Base-by-base conservation (phyloP, 768 basidiomycete species). In the Gelatoporia subvermispora region DNA sequence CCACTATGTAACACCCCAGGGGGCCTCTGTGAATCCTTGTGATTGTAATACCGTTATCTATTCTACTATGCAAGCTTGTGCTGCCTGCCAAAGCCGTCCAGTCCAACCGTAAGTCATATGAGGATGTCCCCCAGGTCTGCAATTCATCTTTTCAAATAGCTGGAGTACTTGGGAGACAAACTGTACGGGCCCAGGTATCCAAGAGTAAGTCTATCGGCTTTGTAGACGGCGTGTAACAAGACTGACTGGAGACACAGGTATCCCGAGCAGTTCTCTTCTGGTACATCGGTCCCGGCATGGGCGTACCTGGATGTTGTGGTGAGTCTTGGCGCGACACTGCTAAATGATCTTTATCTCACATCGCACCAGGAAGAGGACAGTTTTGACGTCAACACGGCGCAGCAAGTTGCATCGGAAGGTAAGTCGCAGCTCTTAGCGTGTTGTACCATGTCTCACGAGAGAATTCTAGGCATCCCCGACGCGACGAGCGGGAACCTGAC, bases 21-120 rank as follows among this genome's bases (percentile, higher is more conserved):
- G 55, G n/a, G 43, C 48, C 0, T 34, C 63, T 18, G 68, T 70
- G 17, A 66, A 71, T 45, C 37, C 58, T 4, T 82, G 82, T 51
- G 70, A 74, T 54, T 83, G 82, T 56, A 82, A 69, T 57, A 73
- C 78, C 7, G 74, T 81, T 23, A 71, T 72, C 3, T 84, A 82
- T 53, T 76, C 72, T 11, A 51, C 78, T 21, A 67, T 82, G 53
- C 76, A 73, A 48, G 81, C 82, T 11, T 84, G 82, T 61, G 78
- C 72, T 20, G 59, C 70, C 31, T 84, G 82, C 58, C 82, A 84
- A 58, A 71, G 70, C 28, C 62, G 66, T 23, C 65, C 63, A 2
- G 70, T 65, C 51, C 50, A 73, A 21, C 55, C 51, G 75, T 73
- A 54, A 45, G 64, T 52, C 34, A 31, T 16, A 56, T 43, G 23